These are phyloP conservation scores for Buxus sempervirens DNA, from an alignment of 164 flowering plant genomes.

Conservation along the genomic window DNA sequence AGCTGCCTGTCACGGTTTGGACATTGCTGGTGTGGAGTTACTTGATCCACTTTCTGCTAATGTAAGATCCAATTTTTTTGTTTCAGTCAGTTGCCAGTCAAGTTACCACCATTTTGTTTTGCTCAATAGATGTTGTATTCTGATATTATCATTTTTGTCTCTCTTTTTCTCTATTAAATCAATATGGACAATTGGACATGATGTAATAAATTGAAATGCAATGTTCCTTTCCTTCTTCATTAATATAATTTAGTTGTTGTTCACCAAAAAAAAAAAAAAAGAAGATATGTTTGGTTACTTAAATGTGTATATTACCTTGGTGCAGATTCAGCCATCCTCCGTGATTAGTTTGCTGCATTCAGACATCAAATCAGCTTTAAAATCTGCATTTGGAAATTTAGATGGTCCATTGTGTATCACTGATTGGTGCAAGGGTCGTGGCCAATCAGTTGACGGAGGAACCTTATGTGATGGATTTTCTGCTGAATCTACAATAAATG, in stretches of 20 bases:
- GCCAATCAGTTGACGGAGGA: conserved; percentile 59
- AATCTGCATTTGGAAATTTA: conserved; percentile 73
- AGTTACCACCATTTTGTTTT: not conserved
- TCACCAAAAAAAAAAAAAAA: too few species aligned
- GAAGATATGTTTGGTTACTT: too few species aligned
- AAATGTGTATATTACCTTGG: conserved; percentile 12
- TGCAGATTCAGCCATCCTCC: conserved; percentile 78
- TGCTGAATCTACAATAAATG: conserved; percentile 65
- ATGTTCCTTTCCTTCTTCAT: too few species aligned
- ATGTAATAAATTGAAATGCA: too few species aligned
- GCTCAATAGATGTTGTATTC: too few species aligned
- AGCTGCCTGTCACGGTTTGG: conserved; percentile 86
- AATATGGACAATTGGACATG: too few species aligned
- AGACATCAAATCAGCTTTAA: conserved; percentile 83
- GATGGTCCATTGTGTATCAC: conserved; percentile 87
- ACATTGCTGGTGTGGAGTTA: conserved; percentile 88
- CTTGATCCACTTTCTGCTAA: conserved; percentile 84
- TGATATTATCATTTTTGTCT: too few species aligned
- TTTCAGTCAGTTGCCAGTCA: not conserved
- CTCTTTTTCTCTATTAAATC: too few species aligned
- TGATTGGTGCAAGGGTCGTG: conserved; percentile 93
- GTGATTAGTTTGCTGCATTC: conserved; percentile 81
- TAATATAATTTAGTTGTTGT: too few species aligned
- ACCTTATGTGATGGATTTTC: conserved; percentile 55
- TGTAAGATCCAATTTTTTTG: conserved; percentile 42